Evolutionary conservation across 805 yeast species (phyloP), one percentile per base, ranked within the genome.

Genomic region (Wickerhamiella brachini): DNA sequence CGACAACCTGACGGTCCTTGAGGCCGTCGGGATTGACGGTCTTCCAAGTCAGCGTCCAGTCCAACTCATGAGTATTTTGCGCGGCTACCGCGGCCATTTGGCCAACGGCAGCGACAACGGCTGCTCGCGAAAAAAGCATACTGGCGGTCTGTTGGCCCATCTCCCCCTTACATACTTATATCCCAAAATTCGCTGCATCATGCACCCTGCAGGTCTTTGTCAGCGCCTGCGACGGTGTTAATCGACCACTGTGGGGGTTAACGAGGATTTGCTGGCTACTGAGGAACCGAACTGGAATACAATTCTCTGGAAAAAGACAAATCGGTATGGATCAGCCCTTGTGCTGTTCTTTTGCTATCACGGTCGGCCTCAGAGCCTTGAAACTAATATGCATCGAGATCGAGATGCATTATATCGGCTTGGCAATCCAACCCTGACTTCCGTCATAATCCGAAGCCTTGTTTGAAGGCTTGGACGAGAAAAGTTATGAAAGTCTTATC

Each of bases 11-110:
- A 39, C 86, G 65, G 50, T 68, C 72, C 44, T 59, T 59, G 22
- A 65, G 57, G 5, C 84, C 84, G 55, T 81, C 86, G 1, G 85
- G 83, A 59, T 75, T 77, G 45, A 75, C 62, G 1, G 53, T 51
- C 39, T 54, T 54, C 63, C 63, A 57, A 18, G 52, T 26, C 1
- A 60, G 47, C 7, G 68, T 62, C 68, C 70, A 73, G 59, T 71
- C 61, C 58, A 59, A 67, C 45, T 59, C 54, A 48, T 48, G 56
- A 10, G 59, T 57, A 5, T 53, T 50, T 12, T 29, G 12, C 2
- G 54, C 24, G 2, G 17, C 39, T 7, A 20, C 47, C 15, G 21
- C 3, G 39, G 39, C 38, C 15, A 24, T 10, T n/a, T 37, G 41
- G 41, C 41, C 41, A n/a, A 37, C 18, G 5, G 39, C 47, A 17